Base-by-base conservation (phyloP, 2,329 filamentous ascomycete species). In the Colletotrichum echinochloae region DNA sequence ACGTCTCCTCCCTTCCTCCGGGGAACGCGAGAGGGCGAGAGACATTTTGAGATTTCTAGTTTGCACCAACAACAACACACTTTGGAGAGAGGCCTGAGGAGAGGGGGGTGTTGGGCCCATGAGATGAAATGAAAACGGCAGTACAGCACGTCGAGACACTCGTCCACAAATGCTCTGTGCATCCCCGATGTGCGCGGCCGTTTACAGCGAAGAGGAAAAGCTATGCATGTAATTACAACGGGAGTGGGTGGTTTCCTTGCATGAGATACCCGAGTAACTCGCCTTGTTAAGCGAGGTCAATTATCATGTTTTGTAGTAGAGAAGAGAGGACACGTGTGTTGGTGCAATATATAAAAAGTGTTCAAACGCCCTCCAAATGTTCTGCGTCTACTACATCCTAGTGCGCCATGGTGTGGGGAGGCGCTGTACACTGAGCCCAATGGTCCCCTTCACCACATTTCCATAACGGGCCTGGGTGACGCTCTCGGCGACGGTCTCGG, bases 191-290 rank as follows among this genome's bases (percentile, higher is more conserved):
- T 48, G 39, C 52, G 48, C 52, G 48, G 37, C 37, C 54, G 30
- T 44, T 63, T 41, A 37, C 26, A 23, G 20, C 54, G 23, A 11
- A 26, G 33, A 18, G 23, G 35, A 26, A 26, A 33, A 41, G 48
- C 11, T 12, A 59, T 61, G 52, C 35, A 63, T 67, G 67, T 67
- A 54, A 48, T 44, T 33, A 23, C 48, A 54, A 35, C 57, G 68
- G 64, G 57, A 63, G 30, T 16, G 16, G 48, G 3, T 6, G 1
- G 28, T 62, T 67, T 67, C 52, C 63, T 62, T 62, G 57, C 52
- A 70, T 66, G 67, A 70, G 64, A 71, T 71, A 63, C 64, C 64
- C 68, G 51, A 71, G 64, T 59, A 62, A 61, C 64, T 67, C 62
- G 44, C 61, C 33, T 55, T 39, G 12, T 7, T 7, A 56, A 33